Percentiles rank a stretch among this genome's conserved stretches.
phyloP scores from a whole-genome alignment of 2,329 filamentous ascomycete genomes.

The Calonectria henricotiae region DNA sequence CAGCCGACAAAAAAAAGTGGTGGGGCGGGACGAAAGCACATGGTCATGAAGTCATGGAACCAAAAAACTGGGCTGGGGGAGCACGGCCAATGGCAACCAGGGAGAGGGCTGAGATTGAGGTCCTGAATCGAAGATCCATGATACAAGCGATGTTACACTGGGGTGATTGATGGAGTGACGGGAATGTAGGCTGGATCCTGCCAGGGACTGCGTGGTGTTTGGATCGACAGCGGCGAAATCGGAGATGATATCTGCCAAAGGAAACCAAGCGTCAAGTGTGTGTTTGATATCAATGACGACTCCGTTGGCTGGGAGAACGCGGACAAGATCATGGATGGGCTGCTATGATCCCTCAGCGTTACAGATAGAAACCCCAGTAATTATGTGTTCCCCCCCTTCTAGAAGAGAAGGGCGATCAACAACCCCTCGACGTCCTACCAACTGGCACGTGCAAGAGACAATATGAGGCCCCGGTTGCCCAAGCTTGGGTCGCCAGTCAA shows the following conservation, averaged over 20 bases:
- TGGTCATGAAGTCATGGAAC: slow-evolving; percentile 40
- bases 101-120: background rate
- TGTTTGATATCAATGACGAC: slow-evolving; percentile 7
- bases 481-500: slow-evolving; percentile 6
- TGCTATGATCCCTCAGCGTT: slow-evolving; percentile 9
- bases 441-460: slow-evolving; percentile 3
- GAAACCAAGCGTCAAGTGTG: background rate
- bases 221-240: slow-evolving; percentile 27
- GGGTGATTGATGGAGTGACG: slow-evolving; percentile 20
- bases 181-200: slow-evolving; percentile 20
- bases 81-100: slow-evolving; percentile 6
- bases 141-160: slow-evolving; percentile 26
- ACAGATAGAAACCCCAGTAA: slow-evolving; percentile 11
- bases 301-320: background rate
- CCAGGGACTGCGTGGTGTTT: slow-evolving; percentile 22
- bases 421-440: slow-evolving; percentile 3
- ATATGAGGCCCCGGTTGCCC: background rate
- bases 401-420: slow-evolving; percentile 6
- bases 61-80: slow-evolving; percentile 39
- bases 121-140: slow-evolving; percentile 26
- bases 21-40: slow-evolving; percentile 35
- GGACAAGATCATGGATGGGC: slow-evolving; percentile 5
- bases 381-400: background rate
- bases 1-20: slow-evolving; percentile 36
- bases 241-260: slow-evolving; percentile 14